These are phyloP conservation scores for Saccharomycopsis selenospora DNA, from an alignment of 805 yeast genomes.

Conservation along the genomic window DNA sequence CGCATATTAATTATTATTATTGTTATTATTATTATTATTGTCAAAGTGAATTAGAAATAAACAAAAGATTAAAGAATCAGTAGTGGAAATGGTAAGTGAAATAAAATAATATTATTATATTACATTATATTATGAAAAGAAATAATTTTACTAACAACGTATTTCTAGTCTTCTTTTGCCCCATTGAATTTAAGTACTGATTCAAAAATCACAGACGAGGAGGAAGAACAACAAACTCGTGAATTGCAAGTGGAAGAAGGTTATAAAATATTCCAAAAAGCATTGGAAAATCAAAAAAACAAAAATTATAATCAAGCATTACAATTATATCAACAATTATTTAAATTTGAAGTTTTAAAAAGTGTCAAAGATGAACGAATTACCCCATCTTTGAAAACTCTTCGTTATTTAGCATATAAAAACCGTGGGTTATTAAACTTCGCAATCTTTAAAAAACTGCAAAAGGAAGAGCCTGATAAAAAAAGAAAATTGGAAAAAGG, in stretches of 20 bases:
- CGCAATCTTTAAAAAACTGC: constrained; percentile 29
- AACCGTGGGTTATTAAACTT: constrained; percentile 74
- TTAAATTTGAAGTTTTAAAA: constrained; percentile 59
- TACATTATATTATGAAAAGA: too few species aligned
- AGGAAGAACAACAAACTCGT: constrained; percentile 72
- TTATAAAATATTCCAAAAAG: constrained; percentile 63
- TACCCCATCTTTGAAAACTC: constrained; percentile 64
- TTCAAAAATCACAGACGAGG: constrained; percentile 12
- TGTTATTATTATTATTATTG: too few species aligned
- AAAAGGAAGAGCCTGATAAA: constrained; percentile 3
- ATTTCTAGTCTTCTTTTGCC: constrained; percentile 18
- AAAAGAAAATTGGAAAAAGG: neutral
- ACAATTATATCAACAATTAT: constrained; percentile 50
- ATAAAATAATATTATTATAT: too few species aligned
- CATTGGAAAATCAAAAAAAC: constrained; percentile 54
- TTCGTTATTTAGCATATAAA: constrained; percentile 71
- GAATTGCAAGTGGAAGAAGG: constrained; percentile 89
- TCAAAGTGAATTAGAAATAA: too few species aligned
- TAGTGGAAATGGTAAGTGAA: too few species aligned
- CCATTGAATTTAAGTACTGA: constrained; percentile 16
- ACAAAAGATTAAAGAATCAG: too few species aligned
- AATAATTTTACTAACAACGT: too few species aligned
- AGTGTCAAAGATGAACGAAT: constrained; percentile 31
- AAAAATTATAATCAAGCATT: constrained; percentile 44
- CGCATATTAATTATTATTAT: too few species aligned